Percentiles rank a stretch among this genome's conserved stretches.
phyloP scores from a whole-genome alignment of 2,329 filamentous ascomycete genomes.

The Colletotrichum echinochloae region DNA sequence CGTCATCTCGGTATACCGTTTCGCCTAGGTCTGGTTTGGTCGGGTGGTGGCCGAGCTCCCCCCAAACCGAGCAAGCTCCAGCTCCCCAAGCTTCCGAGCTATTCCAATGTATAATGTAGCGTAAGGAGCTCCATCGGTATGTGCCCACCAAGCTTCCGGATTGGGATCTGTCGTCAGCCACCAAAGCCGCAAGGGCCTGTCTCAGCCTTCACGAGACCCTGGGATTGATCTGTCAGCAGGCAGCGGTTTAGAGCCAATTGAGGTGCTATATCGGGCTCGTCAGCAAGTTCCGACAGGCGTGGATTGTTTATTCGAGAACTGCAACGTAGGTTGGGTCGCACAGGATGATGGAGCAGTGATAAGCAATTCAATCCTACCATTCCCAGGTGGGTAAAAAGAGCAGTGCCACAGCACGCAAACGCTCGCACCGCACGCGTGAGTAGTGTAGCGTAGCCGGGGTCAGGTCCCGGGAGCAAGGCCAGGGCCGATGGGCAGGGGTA shows the following conservation, averaged over 20 bases:
- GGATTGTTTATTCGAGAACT: slow-evolving; percentile 19
- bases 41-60: slow-evolving; percentile 16
- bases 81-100: slow-evolving; percentile 10
- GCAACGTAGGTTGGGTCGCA: slow-evolving; percentile 16
- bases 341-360: slow-evolving; percentile 30
- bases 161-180: slow-evolving; percentile 20
- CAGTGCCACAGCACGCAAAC: slow-evolving; percentile 28
- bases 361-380: slow-evolving; percentile 26
- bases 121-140: slow-evolving; percentile 17
- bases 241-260: slow-evolving; percentile 13
- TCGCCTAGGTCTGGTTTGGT: slow-evolving; percentile 3
- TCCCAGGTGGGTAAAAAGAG: slow-evolving; percentile 15
- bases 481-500: slow-evolving; percentile 34
- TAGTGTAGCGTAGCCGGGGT: slow-evolving; percentile 2
- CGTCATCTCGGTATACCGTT: slow-evolving; percentile 27
- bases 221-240: slow-evolving; percentile 17
- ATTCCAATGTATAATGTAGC: background rate
- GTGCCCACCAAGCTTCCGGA: slow-evolving; percentile 33
- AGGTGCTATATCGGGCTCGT: background rate
- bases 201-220: slow-evolving; percentile 18
- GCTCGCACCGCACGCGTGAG: slow-evolving; percentile 18
- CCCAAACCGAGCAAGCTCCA: slow-evolving; percentile 16
- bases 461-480: slow-evolving; percentile 22
- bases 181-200: slow-evolving; percentile 25
- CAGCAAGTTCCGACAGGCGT: slow-evolving; percentile 4